Base-by-base conservation (phyloP, 306 rosid species). In the Parietaria judaica region DNA sequence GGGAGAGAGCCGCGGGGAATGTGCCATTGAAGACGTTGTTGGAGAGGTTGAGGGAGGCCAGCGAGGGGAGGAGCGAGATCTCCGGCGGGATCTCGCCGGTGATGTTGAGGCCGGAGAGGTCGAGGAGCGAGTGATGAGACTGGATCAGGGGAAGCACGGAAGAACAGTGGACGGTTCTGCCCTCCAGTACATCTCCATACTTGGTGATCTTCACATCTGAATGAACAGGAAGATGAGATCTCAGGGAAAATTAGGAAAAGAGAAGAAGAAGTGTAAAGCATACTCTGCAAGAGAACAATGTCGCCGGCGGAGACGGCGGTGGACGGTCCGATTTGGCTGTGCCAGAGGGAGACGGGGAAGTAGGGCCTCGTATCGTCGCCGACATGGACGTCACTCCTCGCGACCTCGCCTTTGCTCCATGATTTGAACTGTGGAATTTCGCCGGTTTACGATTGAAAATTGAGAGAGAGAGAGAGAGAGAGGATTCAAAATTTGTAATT, bases 281-380 rank as follows among this genome's bases (percentile, higher is more conserved):
- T 69, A 87, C 96, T 90, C 59, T 81, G 86, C 50, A 90, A 71
- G 56, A 87, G 66, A 46, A 87, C 61, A 51, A 90, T 67, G 47
- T 83, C 83, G 46, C 95, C 89, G 3, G 81, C 89, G 3, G 83
- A 64, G 9, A 81, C 36, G 9, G 79, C 69, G 45, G 13, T 17
- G 68, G 87, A 80, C 6, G 54, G 3, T 49, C 53, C 81, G 72
- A 90, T 72, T 47, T 74, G 79, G 67, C 64, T 83, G 64, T 83
- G 87, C 96, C 95, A 90, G 4, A 90, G 52, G 50, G 96, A 83
- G 3, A 85, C 77, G 8, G 79, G 66, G 59, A 90, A 87, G 76
- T 60, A 83, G 39, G 89, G 83, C 67, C 79, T 62, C 41, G 89
- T 83, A 17, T 90, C 88, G 38, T 90, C 97, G 7, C 96, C 96